Evolutionary conservation across 2,329 filamentous ascomycete genomes (phyloP).

Genomic region (Metarhizium brunneum): DNA sequence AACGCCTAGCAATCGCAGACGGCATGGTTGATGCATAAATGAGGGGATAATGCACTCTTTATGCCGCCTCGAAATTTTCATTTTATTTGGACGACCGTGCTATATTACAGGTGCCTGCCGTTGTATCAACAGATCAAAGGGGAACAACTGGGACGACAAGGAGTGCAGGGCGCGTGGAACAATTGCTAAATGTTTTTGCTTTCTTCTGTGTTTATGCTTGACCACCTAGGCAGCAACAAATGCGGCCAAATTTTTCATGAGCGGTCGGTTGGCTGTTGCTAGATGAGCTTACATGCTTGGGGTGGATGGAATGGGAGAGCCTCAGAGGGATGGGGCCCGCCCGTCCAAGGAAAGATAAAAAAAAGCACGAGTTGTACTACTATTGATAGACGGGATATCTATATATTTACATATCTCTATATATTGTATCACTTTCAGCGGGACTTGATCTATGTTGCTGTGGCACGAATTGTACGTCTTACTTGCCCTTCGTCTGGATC

Average conservation of each 20-base stretch:
- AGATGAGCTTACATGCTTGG: background rate
- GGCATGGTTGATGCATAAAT: conserved; percentile 31
- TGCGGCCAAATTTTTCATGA: background rate
- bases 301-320: background rate
- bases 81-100: background rate
- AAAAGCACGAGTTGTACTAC: conserved; percentile 15
- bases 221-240: background rate
- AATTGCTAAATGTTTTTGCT: background rate
- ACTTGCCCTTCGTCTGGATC: no score
- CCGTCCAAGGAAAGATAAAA: conserved; percentile 9
- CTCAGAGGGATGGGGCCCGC: background rate
- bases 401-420: background rate
- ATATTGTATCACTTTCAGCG: no score
- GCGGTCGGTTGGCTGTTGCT: background rate
- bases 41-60: background rate
- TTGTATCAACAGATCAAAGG: conserved; percentile 5
- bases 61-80: background rate
- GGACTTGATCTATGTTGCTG: no score
- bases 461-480: no score
- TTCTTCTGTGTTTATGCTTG: background rate
- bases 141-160: background rate
- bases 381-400: conserved; percentile 16
- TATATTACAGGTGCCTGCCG: background rate
- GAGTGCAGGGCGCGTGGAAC: conserved; percentile 3
- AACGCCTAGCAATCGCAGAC: conserved; percentile 59